phyloP scores from a whole-genome alignment of 1,284 basidiomycete genomes.

The Ceratobasidium sp. region DNA sequence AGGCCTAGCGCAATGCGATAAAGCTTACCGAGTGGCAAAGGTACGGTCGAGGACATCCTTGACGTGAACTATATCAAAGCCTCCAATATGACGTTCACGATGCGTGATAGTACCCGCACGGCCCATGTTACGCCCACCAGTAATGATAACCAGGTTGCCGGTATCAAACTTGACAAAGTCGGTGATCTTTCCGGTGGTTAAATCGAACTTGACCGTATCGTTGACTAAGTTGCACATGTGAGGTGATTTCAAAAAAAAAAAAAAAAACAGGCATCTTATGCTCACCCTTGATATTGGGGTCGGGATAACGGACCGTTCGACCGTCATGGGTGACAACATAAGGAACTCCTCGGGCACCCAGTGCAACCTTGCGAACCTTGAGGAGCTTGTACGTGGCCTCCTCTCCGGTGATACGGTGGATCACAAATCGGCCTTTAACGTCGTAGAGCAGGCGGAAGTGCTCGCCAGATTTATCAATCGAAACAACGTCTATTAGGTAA shows the following conservation, averaged over 20 bases:
- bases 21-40: slow-evolving; percentile 90
- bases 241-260: not conserved
- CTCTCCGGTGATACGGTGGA: slow-evolving; percentile 99
- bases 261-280: not conserved
- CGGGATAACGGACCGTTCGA: slow-evolving; percentile 99
- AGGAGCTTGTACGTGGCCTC: slow-evolving; percentile 98
- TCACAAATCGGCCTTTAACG: slow-evolving; percentile 99
- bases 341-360: slow-evolving; percentile 95
- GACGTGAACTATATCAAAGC: slow-evolving; percentile 98
- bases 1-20: not conserved
- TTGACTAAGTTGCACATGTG: slow-evolving; percentile 69
- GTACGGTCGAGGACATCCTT: slow-evolving; percentile 96
- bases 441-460: slow-evolving; percentile 99
- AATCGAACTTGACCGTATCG: slow-evolving; percentile 98
- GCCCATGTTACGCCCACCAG: slow-evolving; percentile 99
- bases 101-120: slow-evolving; percentile 96
- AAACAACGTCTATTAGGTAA: slow-evolving; percentile 83
- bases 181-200: slow-evolving; percentile 91
- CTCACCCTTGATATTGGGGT: slow-evolving; percentile 82
- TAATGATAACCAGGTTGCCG: slow-evolving; percentile 97
- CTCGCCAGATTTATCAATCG: slow-evolving; percentile 98
- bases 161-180: slow-evolving; percentile 98
- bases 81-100: slow-evolving; percentile 97
- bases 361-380: slow-evolving; percentile 93
- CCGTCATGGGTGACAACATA: slow-evolving; percentile 99